A percentile compares a stretch with the other conserved stretches of the same genome.
Conservation (phyloP, 2,329 filamentous ascomycete genomes). For the Colletotrichum siamense region DNA sequence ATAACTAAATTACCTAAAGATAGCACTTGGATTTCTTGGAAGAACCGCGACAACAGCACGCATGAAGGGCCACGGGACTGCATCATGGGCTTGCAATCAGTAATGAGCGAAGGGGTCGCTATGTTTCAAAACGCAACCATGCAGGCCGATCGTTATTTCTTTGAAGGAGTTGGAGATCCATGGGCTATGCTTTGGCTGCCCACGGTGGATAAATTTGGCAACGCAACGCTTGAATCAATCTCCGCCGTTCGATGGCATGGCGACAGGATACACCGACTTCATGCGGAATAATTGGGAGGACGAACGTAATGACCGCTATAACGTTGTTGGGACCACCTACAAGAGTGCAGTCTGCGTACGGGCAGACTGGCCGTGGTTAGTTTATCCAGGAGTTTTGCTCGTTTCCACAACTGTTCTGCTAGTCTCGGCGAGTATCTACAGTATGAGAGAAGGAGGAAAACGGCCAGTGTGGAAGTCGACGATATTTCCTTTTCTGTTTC, state of each 20-base stretch:
- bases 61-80: too few relatives aligned
- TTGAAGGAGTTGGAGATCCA: too few relatives aligned
- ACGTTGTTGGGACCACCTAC: neutral
- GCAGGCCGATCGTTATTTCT: too few relatives aligned
- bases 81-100: too few relatives aligned
- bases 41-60: too few relatives aligned
- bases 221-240: neutral
- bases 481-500: neutral
- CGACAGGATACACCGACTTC: neutral
- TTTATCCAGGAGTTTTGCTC: rapidly evolving
- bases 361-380: neutral
- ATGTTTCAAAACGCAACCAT: too few relatives aligned
- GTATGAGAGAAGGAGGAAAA: rapidly evolving
- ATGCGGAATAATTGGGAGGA: neutral
- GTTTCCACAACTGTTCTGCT: rapidly evolving
- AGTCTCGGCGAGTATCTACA: rapidly evolving
- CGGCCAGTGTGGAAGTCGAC: neutral
- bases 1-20: rapidly evolving
- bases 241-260: neutral
- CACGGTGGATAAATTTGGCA: too few relatives aligned
- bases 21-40: neutral
- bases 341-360: neutral
- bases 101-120: too few relatives aligned
- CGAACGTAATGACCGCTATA: too few relatives aligned
- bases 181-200: too few relatives aligned